Evolutionary conservation across 345 rosid species (phyloP), one percentile per base, ranked within the genome.

Genomic region (Brassica carinata): DNA sequence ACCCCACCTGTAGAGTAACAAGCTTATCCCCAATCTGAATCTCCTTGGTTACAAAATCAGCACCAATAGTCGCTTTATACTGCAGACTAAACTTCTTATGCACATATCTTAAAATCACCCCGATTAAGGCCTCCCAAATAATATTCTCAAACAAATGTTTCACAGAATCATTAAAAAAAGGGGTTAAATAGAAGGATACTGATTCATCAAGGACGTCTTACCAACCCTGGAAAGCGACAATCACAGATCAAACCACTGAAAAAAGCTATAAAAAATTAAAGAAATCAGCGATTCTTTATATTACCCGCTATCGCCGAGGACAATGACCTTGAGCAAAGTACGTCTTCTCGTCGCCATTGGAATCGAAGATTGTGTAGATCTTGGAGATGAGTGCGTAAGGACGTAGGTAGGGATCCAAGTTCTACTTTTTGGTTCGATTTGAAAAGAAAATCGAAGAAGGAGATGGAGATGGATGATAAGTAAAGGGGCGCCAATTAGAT

Each of bases 291-390:
- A 17, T 15, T n/a, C 11, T 13, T 15, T 73, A 81, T 70, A 17
- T 61, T 84, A 95, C 99, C 99, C 99, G 76, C 99, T 95, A 82
- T 95, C 98, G 73, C 99, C 99, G 79, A 95, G 99, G 71, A 93
- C 98, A 81, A 95, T 95, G 88, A 95, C 97, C 87, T 95, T 95
- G 82, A 95, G 96, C 94, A 95, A 86, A 65, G 98, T 93, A 75
- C 99, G 96, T 78, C 98, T 85, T 38, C 98, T 92, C 76, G 81
- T 75, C 72, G 93, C 87, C 99, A 95, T 92, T 85, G 85, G 82
- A 81, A 64, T 68, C 69, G 64, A 15, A 17, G 45, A 33, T 9
- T 58, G 15, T 65, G 64, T 72, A 29, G 71, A 70, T 73, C 72
- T 63, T 3, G 8, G 31, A 67, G 77, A 36, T 59, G 5, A 61